Base-by-base conservation (phyloP, 78 protist species). In the Dictyostelium intermedium region DNA sequence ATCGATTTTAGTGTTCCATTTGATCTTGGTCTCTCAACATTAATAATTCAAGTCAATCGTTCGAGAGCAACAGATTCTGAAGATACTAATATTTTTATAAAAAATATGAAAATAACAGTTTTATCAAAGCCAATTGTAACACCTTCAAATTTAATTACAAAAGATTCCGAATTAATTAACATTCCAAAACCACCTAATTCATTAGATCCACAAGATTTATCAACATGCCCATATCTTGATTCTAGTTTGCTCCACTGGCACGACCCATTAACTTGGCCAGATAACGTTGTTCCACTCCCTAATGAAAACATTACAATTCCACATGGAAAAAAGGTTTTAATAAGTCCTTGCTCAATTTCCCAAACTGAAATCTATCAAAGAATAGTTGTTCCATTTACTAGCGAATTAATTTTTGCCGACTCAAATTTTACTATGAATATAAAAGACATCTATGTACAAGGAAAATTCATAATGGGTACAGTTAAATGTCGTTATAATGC, bases 181-280 rank as follows among this genome's bases (percentile, higher is more conserved):
- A n/a, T 85, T 23, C 60, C 63, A 30, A 91, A 91, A 6, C 73
- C 94, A 53, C 5, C 82, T 1, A 32, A 37, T 11, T 50, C 32
- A 3, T 14, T 91, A 2, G 60, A 47, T 23, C 74, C 80, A 32
- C 86, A 91, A 73, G 60, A 63, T 63, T 45, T 13, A 27, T 3
- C 27, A 1, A 82, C 76, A 11, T 92, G 96, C 53, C 96, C 96
- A 27, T 60, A 92, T 32, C 85, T 85, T n/a, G 34, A 5, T 2
- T 16, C 69, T 1, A 81, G 23, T 56, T 34, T 92, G 1, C 34
- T 63, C 2, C 89, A 85, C 11, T 92, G 96, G 96, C 96, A 92
- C 9, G 35, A 85, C 9, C 86, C 91, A 60, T 20, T 50, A 0
- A 92, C 96, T 6, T 92, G 96, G 96, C 23, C 39, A 18, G 53